Conservation (phyloP, 2,329 filamentous ascomycete species). For the Trichoderma sp. region DNA sequence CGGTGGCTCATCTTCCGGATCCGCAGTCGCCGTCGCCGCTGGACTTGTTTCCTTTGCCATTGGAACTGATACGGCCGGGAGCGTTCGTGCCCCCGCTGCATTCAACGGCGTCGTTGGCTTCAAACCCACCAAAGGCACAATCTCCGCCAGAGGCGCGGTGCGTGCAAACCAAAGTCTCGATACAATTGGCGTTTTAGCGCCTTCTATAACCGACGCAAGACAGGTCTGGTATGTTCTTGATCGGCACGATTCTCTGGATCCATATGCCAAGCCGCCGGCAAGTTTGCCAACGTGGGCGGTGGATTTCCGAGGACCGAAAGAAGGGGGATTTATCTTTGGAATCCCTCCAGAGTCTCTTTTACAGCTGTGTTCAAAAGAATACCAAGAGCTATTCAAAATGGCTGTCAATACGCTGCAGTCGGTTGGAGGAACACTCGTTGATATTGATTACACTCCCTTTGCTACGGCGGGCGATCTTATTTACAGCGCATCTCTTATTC, state of each 20-base stretch:
- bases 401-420: not conserved
- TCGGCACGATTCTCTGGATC: slow-evolving; percentile 2
- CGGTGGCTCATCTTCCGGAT: slow-evolving; percentile 33
- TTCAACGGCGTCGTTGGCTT: slow-evolving; percentile 32
- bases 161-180: slow-evolving; percentile 13
- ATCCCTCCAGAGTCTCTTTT: not conserved
- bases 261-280: slow-evolving; percentile 4
- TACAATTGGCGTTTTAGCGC: slow-evolving; percentile 5
- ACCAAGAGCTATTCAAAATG: not conserved
- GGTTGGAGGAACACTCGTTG: not conserved
- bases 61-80: slow-evolving; percentile 34
- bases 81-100: slow-evolving; percentile 32
- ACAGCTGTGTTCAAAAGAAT: not conserved
- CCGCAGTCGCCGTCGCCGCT: slow-evolving; percentile 32
- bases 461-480: slow-evolving; percentile 10
- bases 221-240: slow-evolving; percentile 21
- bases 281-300: slow-evolving; percentile 11
- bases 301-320: slow-evolving; percentile 7
- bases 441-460: slow-evolving; percentile 12
- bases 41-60: slow-evolving; percentile 32
- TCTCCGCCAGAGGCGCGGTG: slow-evolving; percentile 7
- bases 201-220: not conserved
- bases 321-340: slow-evolving; percentile 14
- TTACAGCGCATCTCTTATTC: slow-evolving; percentile 9
- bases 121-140: slow-evolving; percentile 22